Base-by-base conservation (phyloP, 305 asterid species). In the Rubia peregrina region DNA sequence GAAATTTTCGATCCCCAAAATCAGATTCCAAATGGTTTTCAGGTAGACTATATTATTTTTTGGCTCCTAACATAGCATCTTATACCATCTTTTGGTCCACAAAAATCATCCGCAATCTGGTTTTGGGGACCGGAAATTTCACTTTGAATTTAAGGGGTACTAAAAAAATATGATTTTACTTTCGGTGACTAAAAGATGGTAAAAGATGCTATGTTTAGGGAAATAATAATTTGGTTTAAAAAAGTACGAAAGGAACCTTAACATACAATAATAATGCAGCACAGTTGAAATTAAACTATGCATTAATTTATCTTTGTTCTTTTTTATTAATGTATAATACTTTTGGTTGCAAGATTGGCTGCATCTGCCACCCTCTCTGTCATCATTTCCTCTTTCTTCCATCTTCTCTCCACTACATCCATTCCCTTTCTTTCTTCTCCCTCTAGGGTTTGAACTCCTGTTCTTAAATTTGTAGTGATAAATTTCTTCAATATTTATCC, bases 401-500 rank as follows among this genome's bases (percentile, higher is more conserved):
- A 80, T 81, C 83, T 80, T 80, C 88, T 79, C 86, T 69, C 82
- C 80, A 78, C 80, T 49, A 49, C 21, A 49, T 77, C 78, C 80
- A 82, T 85, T 68, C 85, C 68, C 78, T 85, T 85, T 82, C 78
- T 85, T 85, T 82, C 26, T 24, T 24, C 26, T 24, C 26, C 26
- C 26, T 77, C 88, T 86, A 86, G 92, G 91, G 90, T 84, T 90
- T 80, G 71, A 79, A 80, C 74, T 79, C 80, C 79, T 53, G 49
- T 44, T 69, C 75, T 76, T 74, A 71, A 22, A 49, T 26, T 61
- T 10, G 21, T 0, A 11, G 9, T 41, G 26, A 41, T 41, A 49
- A 16, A 49, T 83, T 76, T 76, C 73, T 73, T 73, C 79, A 75
- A 76, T 69, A 60, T 9, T 62, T 36, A 62, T 62, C 33, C 67